These are phyloP conservation scores for Knoxia roxburghii DNA, from an alignment of 257 asterid species.

Conservation along the genomic window DNA sequence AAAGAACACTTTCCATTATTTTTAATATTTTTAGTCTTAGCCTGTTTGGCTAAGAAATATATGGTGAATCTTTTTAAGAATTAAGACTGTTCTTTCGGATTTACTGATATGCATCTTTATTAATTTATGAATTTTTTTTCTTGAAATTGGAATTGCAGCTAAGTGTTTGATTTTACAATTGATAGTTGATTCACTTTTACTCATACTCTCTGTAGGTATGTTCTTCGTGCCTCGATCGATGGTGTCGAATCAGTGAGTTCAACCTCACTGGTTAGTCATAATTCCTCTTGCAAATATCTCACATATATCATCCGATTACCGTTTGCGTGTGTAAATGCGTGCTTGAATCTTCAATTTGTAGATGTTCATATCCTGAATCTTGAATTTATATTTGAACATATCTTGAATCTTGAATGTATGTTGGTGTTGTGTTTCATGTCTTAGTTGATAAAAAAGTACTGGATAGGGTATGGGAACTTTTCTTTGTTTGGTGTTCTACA, in stretches of 20 bases:
- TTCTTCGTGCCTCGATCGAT: constrained; percentile 52
- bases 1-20: background rate
- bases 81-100: too few species aligned
- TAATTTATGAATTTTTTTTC: too few species aligned
- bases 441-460: background rate
- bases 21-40: background rate
- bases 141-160: too few species aligned
- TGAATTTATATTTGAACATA: too few species aligned
- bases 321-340: background rate
- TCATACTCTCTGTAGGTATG: constrained; percentile 36
- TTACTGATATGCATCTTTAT: background rate
- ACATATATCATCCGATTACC: background rate
- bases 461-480: background rate
- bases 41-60: background rate
- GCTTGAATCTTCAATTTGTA: background rate
- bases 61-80: too few species aligned
- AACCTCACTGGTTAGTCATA: constrained; percentile 45
- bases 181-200: background rate
- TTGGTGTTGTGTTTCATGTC: too few species aligned
- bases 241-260: constrained; percentile 51
- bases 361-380: too few species aligned
- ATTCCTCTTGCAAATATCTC: background rate
- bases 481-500: background rate
- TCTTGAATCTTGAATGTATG: too few species aligned
- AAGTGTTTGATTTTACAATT: background rate